Evolutionary conservation across 129 eudicot species (phyloP), one percentile per base, ranked within the genome.

Genomic region (Flaveria ramosissima): DNA sequence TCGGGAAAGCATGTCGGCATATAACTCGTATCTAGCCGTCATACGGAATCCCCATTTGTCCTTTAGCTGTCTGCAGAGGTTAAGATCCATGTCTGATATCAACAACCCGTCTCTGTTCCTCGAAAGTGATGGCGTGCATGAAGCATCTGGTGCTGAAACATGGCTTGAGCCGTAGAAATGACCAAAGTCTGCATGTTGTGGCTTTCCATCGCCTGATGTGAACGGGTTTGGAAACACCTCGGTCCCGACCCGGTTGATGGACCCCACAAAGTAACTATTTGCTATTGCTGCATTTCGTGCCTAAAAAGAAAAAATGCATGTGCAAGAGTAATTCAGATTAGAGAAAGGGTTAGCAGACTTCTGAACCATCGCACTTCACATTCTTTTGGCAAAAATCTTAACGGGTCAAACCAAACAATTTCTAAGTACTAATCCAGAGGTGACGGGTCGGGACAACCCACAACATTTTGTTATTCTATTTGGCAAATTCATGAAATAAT

Each of bases 211-310:
- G 3, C 99, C 99, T 1, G 99, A 94, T 55, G 99, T 94, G 78
- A 94, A 94, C 9, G 99, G 87, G 73, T 91, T 94, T 2, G 99
- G 99, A 83, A 94, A 94, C 59, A 78, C 79, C 82, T 94, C 99
- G 0, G 99, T 94, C 63, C 99, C 99, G 14, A 94, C 97, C 39
- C 99, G 99, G 64, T 94, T 94, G 61, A 94, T 94, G 76, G 99
- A 91, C 63, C 93, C 92, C 67, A 94, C 99, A 81, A 78, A 94
- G 80, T 94, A 94, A 84, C 96, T 94, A 46, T 91, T 94, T 46
- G 99, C 97, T 81, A 94, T 94, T 43, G 99, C 97, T 77, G 97
- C 99, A 82, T 94, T 94, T 16, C 99, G 88, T 36, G 99, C 99
- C 99, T 94, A 81, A 57, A 73, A 82, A 42, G 17, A 43, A 39